Conservation (phyloP, 73 alveolate genomes). For the Tetrahymena malaccensis region DNA sequence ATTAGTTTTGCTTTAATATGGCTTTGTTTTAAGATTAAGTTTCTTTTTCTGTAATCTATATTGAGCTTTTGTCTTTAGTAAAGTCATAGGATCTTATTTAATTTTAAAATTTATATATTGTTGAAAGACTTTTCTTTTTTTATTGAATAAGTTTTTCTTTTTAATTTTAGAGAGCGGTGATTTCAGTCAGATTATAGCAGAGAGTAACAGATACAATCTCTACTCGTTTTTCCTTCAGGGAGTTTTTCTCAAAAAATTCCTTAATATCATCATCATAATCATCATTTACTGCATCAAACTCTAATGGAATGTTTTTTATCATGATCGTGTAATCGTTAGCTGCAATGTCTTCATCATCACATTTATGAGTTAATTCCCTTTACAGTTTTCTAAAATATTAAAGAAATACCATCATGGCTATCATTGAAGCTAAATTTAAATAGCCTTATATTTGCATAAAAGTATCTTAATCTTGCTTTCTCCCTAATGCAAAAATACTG, state of each 20-base stretch:
- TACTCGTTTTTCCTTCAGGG: not conserved
- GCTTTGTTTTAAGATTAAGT: not conserved
- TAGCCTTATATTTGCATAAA: not conserved
- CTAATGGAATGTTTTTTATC: not conserved
- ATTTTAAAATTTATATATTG: no score
- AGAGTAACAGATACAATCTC: not conserved
- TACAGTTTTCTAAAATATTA: not conserved
- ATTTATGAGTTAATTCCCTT: not conserved
- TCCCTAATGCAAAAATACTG: not conserved
- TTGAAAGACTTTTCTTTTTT: not conserved
- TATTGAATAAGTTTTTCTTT: not conserved
- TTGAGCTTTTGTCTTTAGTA: no score
- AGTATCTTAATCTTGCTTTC: not conserved
- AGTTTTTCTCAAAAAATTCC: not conserved
- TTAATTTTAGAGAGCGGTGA: not conserved
- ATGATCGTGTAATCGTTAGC: not conserved
- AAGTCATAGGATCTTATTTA: not conserved
- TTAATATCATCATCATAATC: not conserved
- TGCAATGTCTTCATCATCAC: not conserved
- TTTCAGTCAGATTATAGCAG: not conserved
- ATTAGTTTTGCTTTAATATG: not conserved
- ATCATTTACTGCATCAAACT: not conserved
- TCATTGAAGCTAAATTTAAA: not conserved
- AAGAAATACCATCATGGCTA: not conserved
- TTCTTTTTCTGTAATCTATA: not conserved